Conservation (phyloP, 257 asterid species). For the Jacaranda copaia region DNA sequence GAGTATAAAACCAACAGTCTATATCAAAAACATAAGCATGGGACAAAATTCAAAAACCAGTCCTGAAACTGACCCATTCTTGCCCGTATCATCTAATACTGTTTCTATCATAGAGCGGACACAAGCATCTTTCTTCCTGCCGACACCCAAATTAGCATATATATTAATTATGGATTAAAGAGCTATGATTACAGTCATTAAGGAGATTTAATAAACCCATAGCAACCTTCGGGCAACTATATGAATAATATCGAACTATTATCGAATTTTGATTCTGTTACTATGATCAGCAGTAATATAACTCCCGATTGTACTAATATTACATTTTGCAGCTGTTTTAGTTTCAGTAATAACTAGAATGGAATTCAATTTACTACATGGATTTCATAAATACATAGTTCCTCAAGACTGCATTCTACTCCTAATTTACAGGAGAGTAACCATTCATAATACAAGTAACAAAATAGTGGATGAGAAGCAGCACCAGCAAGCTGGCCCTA, state of each 20-base stretch:
- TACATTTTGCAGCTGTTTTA: slow-evolving; percentile 29
- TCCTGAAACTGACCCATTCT: slow-evolving; percentile 20
- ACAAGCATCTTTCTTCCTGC: slow-evolving; percentile 20
- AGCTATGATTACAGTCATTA: no score
- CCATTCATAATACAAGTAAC: slow-evolving; percentile 41
- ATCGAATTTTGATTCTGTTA: no score
- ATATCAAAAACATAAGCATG: slow-evolving; percentile 1
- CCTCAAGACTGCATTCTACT: slow-evolving; percentile 35
- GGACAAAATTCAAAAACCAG: slow-evolving; percentile 26
- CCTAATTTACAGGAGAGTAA: slow-evolving; percentile 42
- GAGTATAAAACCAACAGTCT: not conserved
- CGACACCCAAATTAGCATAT: not conserved
- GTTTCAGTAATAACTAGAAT: slow-evolving; percentile 29
- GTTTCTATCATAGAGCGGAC: not conserved
- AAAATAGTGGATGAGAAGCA: slow-evolving; percentile 7
- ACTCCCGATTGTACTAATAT: slow-evolving; percentile 27
- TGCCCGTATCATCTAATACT: not conserved
- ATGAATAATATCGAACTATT: no score
- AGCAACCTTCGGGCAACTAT: no score
- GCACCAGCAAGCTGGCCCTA: slow-evolving; percentile 19
- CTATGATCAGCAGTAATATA: slow-evolving; percentile 29
- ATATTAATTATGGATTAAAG: no score
- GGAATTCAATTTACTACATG: slow-evolving; percentile 27
- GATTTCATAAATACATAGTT: slow-evolving; percentile 29
- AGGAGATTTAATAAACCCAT: no score